phyloP scores from a whole-genome alignment of 1,284 basidiomycete genomes.

The Malassezia caprae region DNA sequence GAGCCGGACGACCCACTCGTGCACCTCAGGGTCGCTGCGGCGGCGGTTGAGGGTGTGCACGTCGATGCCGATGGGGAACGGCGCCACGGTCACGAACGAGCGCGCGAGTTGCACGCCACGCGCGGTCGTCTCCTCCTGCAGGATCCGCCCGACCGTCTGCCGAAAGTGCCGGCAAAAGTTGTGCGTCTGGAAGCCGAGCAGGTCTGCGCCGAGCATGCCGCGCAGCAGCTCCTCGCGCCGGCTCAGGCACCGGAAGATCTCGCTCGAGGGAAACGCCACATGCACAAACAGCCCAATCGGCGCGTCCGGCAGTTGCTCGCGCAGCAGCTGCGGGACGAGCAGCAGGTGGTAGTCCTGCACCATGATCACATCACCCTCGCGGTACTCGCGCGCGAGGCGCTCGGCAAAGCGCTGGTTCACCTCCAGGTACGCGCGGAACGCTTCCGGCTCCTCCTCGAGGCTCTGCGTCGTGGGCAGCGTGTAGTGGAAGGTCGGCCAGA shows the following conservation, averaged over 20 bases:
- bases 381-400: constrained; percentile 61
- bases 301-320: constrained; percentile 57
- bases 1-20: constrained; percentile 67
- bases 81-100: constrained; percentile 67
- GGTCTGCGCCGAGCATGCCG: constrained; percentile 64
- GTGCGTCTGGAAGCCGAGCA: constrained; percentile 74
- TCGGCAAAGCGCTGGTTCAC: constrained; percentile 77
- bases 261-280: constrained; percentile 74
- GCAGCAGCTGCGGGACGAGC: constrained; percentile 67
- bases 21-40: constrained; percentile 65
- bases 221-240: constrained; percentile 54
- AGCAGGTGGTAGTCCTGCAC: constrained; percentile 60
- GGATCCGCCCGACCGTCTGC: constrained; percentile 71
- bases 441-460: constrained; percentile 63
- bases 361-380: constrained; percentile 68
- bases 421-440: constrained; percentile 66
- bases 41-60: constrained; percentile 61
- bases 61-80: constrained; percentile 82
- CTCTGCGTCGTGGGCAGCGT: constrained; percentile 73
- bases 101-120: constrained; percentile 61
- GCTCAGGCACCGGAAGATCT: constrained; percentile 73
- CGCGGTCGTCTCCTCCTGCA: constrained; percentile 68
- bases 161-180: constrained; percentile 51
- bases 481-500: constrained; percentile 80
- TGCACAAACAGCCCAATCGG: constrained; percentile 81